Evolutionary conservation across 495 filamentous ascomycete genomes (phyloP), one percentile per base, ranked within the genome.

Genomic region (Pseudomonodictys pantanalensis): DNA sequence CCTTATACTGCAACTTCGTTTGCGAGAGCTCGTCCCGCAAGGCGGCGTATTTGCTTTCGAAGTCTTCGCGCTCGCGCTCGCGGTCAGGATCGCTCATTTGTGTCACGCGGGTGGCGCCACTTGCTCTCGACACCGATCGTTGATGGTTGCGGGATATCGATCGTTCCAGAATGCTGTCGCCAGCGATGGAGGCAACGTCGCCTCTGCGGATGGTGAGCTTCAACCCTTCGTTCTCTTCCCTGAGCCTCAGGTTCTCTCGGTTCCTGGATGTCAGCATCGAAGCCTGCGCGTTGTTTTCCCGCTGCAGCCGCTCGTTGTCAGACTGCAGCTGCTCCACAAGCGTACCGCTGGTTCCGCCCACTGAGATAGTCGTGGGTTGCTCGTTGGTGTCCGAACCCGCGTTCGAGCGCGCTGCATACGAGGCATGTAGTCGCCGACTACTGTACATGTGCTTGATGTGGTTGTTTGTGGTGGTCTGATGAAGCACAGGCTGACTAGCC

Each of bases 191-290:
- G 39, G 81, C 77, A 30, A 71, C 73, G 59, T 87, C 86, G 23
- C 80, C 82, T 44, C 87, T 83, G 12, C 90, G 84, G 59, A 90
- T 85, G 2, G 85, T 83, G 57, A 97, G 81, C 69, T 97, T 98
- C 46, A 97, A 80, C 52, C 96, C 91, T 74, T 98, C 93, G 42
- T 97, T 98, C 68, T 98, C 93, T 58, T 95, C 89, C 68, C 97
- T 95, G 15, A 98, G 78, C 3, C 91, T 86, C 65, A 97, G 92
- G 68, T 93, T 92, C 70, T 98, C 93, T 29, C 90, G 84, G 65
- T 97, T 96, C 6, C 93, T 82, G 29, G 93, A 96, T 3, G 95
- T 97, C 7, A 98, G 83, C 92, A 97, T 98, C 0, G 91, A 96
- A 0, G 91, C 95, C 71, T 98, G 93, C 10, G 95, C 93, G 56